Percentiles rank a stretch among this genome's conserved stretches.
These are phyloP conservation scores for Phtheirospermum japonicum DNA, from an alignment of 257 asterid species.

Conservation along the genomic window DNA sequence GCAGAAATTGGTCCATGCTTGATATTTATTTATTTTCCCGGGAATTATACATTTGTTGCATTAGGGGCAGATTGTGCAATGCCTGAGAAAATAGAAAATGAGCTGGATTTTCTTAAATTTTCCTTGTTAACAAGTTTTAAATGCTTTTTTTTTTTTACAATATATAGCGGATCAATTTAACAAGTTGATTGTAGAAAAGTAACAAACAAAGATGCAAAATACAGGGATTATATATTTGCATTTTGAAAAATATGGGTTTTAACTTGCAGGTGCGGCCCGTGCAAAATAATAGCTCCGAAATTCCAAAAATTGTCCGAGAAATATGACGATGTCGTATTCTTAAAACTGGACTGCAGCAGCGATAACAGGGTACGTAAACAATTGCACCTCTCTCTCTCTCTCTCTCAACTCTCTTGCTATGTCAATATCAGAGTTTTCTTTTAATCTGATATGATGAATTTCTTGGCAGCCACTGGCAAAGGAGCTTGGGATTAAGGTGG, in stretches of 20 bases:
- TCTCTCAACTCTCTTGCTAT: background rate
- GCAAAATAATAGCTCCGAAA: constrained; percentile 86
- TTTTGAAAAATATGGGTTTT: background rate
- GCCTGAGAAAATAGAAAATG: no score
- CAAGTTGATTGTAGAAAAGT: no score
- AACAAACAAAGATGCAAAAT: no score
- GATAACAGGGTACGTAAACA: constrained; percentile 58
- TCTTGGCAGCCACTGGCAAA: constrained; percentile 58
- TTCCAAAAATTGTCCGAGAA: constrained; percentile 55
- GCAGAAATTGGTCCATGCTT: no score
- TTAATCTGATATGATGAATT: background rate
- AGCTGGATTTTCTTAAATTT: no score
- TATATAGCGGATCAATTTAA: no score
- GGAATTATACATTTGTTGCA: no score
- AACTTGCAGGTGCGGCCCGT: constrained; percentile 89
- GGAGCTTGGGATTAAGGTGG: constrained; percentile 75
- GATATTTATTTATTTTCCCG: no score
- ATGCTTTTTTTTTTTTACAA: no score
- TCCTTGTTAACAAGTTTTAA: no score
- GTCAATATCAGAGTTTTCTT: background rate
- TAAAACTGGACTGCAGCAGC: constrained; percentile 93
- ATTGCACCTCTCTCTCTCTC: background rate
- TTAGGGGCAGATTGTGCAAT: no score
- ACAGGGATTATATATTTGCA: no score
- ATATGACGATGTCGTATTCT: constrained; percentile 67